These are phyloP conservation scores for Apiotrichum siamense DNA, from an alignment of 1,284 basidiomycete genomes.

Conservation along the genomic window DNA sequence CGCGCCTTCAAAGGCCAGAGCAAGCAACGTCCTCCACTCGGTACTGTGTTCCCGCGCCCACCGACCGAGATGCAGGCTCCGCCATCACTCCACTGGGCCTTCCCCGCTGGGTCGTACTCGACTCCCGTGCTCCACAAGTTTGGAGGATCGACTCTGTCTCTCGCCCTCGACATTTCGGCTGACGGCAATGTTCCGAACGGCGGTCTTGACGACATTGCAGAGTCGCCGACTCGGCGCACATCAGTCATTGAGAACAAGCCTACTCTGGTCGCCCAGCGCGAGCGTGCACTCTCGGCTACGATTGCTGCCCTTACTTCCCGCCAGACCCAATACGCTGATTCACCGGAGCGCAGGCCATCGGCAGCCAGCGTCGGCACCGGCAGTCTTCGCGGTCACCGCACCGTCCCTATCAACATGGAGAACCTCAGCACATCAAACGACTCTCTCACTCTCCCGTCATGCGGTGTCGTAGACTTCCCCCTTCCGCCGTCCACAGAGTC, in stretches of 20 bases:
- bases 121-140: conserved; percentile 21
- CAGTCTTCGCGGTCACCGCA: background rate
- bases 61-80: conserved; percentile 16
- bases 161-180: conserved; percentile 14
- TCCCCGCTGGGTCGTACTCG: conserved; percentile 19
- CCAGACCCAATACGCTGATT: background rate
- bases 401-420: conserved; percentile 17
- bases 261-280: background rate
- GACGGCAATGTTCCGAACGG: conserved; percentile 2
- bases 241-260: background rate
- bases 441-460: conserved; percentile 7
- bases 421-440: conserved; percentile 18
- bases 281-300: conserved; percentile 12
- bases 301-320: conserved; percentile 7
- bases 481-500: conserved; percentile 18
- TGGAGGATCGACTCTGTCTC: conserved; percentile 17
- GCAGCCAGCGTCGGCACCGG: background rate
- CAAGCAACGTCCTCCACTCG: conserved; percentile 16
- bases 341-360: background rate
- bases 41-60: conserved; percentile 19
- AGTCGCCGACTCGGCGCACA: conserved; percentile 2
- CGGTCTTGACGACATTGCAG: conserved; percentile 9
- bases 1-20: conserved; percentile 5
- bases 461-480: conserved; percentile 16
- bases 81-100: conserved; percentile 20